Evolutionary conservation across 2,329 filamentous ascomycete species (phyloP).

Genomic region (Geosmithia morbida): DNA sequence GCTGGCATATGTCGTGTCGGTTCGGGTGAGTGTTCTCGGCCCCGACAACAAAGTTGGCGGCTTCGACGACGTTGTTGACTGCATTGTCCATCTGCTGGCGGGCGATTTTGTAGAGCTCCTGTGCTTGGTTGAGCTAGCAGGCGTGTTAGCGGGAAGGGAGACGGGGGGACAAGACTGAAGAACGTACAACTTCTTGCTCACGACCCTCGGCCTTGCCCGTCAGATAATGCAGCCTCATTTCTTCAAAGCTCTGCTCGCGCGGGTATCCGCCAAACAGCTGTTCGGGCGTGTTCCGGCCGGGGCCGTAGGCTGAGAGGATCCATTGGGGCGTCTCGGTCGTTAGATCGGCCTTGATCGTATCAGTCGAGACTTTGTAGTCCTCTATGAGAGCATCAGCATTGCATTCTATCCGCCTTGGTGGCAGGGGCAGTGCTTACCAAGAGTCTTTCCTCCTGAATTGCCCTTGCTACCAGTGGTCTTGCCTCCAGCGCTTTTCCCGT

Average conservation of each 20-base stretch:
- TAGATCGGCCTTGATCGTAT: constrained; percentile 51
- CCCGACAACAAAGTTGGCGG: constrained; percentile 53
- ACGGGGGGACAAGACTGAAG: neutral
- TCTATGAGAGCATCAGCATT: constrained; percentile 5
- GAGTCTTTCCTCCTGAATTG: too few relatives aligned
- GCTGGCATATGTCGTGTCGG: constrained; percentile 47
- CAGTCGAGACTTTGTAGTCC: constrained; percentile 39
- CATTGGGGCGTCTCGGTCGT: constrained; percentile 61
- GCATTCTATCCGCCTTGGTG: neutral
- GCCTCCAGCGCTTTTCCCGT: constrained; percentile 14
- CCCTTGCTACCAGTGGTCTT: too few relatives aligned
- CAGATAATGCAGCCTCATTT: constrained; percentile 66
- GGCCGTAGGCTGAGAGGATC: constrained; percentile 77
- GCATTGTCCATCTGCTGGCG: constrained; percentile 60
- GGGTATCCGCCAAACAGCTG: constrained; percentile 71
- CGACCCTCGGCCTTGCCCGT: constrained; percentile 45
- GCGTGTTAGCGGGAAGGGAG: constrained; percentile 5
- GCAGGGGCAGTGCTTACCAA: constrained; percentile 7
- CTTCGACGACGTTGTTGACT: constrained; percentile 54
- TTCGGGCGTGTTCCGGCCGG: constrained; percentile 59
- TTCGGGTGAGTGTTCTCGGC: constrained; percentile 62
- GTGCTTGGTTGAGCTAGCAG: constrained; percentile 42
- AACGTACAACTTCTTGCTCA: constrained; percentile 32
- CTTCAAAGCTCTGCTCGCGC: constrained; percentile 79
- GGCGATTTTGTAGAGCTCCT: constrained; percentile 47